Base-by-base conservation (phyloP, 495 filamentous ascomycete species). In the Lasiosphaeria ovina region DNA sequence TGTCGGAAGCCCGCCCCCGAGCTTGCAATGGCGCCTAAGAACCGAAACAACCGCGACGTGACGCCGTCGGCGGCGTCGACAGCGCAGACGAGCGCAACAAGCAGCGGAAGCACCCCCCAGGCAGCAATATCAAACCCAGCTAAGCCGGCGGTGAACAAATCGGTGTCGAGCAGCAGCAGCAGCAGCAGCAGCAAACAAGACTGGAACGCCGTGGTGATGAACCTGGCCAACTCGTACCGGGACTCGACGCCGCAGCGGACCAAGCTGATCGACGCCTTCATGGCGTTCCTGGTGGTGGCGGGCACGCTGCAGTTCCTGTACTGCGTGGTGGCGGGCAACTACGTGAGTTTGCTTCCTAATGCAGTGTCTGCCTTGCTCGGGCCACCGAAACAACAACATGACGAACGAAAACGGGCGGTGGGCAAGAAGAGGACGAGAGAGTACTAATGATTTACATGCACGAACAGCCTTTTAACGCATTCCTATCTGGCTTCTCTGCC, bases 401-500 rank as follows among this genome's bases (percentile, higher is more conserved):
- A 24, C 24, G 24, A 24, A 24, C 1, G 24, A 24, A 24, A 24
- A 24, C 24, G 24, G 24, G 24, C 24, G 24, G 24, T 2, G 24
- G 24, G 24, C 24, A 24, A 24, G 1, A 42, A 1, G 12, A 42
- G 12, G 8, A 42, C 38, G 12, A 42, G 38, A 12, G 38, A 42
- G 8, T 42, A 42, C 7, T 12, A 42, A 12, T 12, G 38, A 42
- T 42, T 42, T 7, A 42, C 38, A 24, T 24, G 24, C 24, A 24
- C 38, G 12, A 42, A 62, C 64, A 98, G 92, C 94, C 94, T 7
- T 98, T 98, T 84, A 98, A 98, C 74, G 94, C 94, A 65, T 98
- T 98, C 79, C 82, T 98, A 47, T 88, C 92, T 35, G 95, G 95
- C 49, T 98, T 98, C 80, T 86, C 83, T 48, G 93, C 93, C 10